Evolutionary conservation across 352 stramenopile species (phyloP), one percentile per base, ranked within the genome.

Genomic region (Phytophthora hybrid): DNA sequence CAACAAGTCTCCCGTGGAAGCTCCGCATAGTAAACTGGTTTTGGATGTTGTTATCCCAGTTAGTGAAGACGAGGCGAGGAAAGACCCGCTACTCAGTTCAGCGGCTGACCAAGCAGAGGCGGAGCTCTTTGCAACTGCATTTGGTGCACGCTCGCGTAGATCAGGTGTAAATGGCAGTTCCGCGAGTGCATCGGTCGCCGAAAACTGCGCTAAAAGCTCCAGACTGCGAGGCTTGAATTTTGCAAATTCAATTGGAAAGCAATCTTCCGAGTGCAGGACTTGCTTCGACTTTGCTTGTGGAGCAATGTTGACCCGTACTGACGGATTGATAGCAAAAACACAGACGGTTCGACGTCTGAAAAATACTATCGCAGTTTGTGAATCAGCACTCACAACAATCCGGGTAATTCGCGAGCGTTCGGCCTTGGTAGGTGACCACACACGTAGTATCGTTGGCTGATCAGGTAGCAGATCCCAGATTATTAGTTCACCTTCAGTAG

Each of bases 171-270:
- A 68, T 8, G 66, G 39, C 21, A 78, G 66, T 54, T 73, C 63
- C 9, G 68, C 54, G 7, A 84, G 53, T 13, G 68, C 64, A 5
- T 67, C 56, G 6, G 74, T 21, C 13, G 60, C 59, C 52, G 67
- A 56, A 47, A 87, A 52, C 11, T 78, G 53, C 16, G 62, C n/a
- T 4, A 87, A n/a, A 18, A 79, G 34, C 14, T 78, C 49, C 2
- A 90, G 69, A 9, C 26, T 55, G 9, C 57, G 61, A 3, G 81
- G 72, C 29, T 87, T 88, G 67, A 59, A 71, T 11, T 90, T 90
- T 2, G n/a, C 37, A 2, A 19, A 16, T 32, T 80, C 81, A 23
- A 21, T 5, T 1, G 57, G 44, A 61, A 90, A 90, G 11, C 72
- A 85, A n/a, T 84, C 74, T 26, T 63, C 72, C 0, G 77, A 74